Conservation (phyloP, 257 asterid species). For the Ocimum tenuiflorum region DNA sequence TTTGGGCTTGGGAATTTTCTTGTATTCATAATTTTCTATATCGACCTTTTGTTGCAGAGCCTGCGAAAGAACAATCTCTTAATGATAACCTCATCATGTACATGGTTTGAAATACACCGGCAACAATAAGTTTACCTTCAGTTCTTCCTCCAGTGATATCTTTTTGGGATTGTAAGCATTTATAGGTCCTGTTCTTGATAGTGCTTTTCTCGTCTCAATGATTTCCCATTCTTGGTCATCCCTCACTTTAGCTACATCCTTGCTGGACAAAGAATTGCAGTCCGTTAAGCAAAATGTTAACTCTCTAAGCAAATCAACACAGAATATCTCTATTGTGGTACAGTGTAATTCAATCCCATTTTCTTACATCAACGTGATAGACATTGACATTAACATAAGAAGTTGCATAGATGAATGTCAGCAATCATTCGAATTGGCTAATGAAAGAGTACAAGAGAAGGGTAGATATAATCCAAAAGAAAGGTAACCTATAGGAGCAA, state of each 20-base stretch:
- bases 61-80: constrained; percentile 30
- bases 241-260: constrained; percentile 85
- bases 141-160: constrained; percentile 74
- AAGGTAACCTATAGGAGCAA: background rate
- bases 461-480: background rate
- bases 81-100: background rate
- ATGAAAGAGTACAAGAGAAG: too few species aligned
- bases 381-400: background rate
- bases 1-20: constrained; percentile 68
- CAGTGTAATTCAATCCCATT: background rate
- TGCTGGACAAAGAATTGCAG: constrained; percentile 45
- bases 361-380: background rate
- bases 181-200: constrained; percentile 75
- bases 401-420: background rate
- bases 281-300: constrained; percentile 4
- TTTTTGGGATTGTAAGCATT: constrained; percentile 74
- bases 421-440: background rate
- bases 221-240: constrained; percentile 96
- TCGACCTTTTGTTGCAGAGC: constrained; percentile 71
- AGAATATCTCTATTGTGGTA: background rate
- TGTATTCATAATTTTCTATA: constrained; percentile 75
- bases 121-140: constrained; percentile 46
- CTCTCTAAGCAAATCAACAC: background rate
- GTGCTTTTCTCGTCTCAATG: constrained; percentile 69
- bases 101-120: background rate